A percentile compares a stretch with the other conserved stretches of the same genome.
Conservation (phyloP, 306 rosid genomes). For the Mucuna pruriens region DNA sequence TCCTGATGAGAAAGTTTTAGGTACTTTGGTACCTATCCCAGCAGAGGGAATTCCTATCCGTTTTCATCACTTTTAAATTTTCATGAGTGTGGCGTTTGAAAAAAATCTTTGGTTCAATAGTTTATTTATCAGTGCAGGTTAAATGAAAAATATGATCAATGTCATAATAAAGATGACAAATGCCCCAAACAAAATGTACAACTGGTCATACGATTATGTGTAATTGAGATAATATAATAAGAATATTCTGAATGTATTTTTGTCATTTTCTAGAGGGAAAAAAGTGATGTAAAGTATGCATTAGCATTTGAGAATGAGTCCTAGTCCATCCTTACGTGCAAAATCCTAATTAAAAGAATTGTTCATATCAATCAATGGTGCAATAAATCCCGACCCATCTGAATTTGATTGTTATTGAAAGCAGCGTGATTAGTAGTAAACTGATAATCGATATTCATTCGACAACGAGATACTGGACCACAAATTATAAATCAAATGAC, state of each 20-base stretch:
- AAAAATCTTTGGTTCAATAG: not conserved
- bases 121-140: not conserved
- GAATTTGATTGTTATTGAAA: constrained; percentile 7
- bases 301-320: not conserved
- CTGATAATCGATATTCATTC: not conserved
- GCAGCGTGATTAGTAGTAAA: not conserved
- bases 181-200: not conserved
- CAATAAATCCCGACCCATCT: not conserved
- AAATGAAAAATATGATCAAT: not conserved
- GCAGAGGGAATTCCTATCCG: constrained; percentile 42
- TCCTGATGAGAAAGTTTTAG: constrained; percentile 41
- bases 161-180: not conserved
- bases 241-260: not conserved
- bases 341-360: not conserved
- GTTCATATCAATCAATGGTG: not conserved
- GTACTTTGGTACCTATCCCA: constrained; percentile 28
- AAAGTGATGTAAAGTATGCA: not conserved
- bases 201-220: not conserved
- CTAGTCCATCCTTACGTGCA: not conserved
- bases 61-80: constrained; percentile 9
- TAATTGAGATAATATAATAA: not conserved
- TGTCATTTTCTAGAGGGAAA: not conserved
- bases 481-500: constrained; percentile 14
- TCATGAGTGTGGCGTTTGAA: not conserved
- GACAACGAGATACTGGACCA: constrained; percentile 40